Evolutionary conservation across 352 stramenopile genomes (phyloP), one percentile per base, ranked within the genome.

Genomic region (Pythium scleroteichum): DNA sequence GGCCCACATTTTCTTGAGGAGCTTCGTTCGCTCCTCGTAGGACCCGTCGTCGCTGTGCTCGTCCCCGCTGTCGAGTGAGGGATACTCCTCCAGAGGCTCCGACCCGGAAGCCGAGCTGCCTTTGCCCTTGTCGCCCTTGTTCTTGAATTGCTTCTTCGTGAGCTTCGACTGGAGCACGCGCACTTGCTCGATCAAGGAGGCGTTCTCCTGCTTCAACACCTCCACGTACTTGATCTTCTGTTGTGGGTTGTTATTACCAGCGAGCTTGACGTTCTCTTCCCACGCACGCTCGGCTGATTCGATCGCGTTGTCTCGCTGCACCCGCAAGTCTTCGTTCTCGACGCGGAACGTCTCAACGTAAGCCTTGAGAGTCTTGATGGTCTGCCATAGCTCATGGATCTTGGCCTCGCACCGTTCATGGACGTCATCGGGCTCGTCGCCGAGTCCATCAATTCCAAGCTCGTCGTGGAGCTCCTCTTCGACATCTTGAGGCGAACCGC

Each of bases 191-290:
- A 73, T 56, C 24, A 92, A 53, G 24, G 55, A 63, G 16, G 66
- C 53, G 40, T 92, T 92, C 47, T 92, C 83, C 27, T 78, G 73
- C 58, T 92, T 92, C 17, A 92, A 47, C 23, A 78, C 59, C 64
- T 90, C 67, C 20, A 90, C 35, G 57, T 92, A 92, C 68, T 82
- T 80, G 66, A 90, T 92, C 52, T 82, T 81, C 60, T 85, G 76
- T 54, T 88, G 78, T 4, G 73, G 72, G 59, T 92, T 90, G 62
- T 66, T 74, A 45, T 82, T 87, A 13, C 83, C 70, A 0, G 74
- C 79, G 0, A 92, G 64, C 50, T 73, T 77, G 1, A 75, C 65
- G 53, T 87, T 92, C 38, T 86, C 62, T 14, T 71, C 59, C 72
- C 82, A 82, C 39, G 80, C 83, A 24, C 65, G 69, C 35, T 90